These are phyloP conservation scores for Brettanomyces anomalus DNA, from an alignment of 805 yeast genomes.

Conservation along the genomic window DNA sequence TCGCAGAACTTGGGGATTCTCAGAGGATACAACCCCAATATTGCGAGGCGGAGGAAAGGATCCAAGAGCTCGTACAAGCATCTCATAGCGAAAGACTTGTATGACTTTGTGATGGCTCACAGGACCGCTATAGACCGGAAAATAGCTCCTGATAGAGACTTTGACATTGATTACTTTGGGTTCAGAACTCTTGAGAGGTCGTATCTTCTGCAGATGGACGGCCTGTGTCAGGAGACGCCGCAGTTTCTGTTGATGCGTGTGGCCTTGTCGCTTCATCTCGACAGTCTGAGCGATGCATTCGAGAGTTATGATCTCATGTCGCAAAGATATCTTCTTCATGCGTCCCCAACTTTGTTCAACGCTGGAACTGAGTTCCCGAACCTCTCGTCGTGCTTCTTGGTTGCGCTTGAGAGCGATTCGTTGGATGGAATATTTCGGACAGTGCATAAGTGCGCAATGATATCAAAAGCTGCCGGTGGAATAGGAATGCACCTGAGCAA, in stretches of 20 bases:
- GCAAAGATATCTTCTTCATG: constrained; percentile 79
- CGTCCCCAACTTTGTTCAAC: constrained; percentile 90
- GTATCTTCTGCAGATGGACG: constrained; percentile 59
- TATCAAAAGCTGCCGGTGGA: constrained; percentile 94
- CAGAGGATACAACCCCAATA: constrained; percentile 55
- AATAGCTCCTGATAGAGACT: constrained; percentile 66
- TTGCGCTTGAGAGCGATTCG: constrained; percentile 90
- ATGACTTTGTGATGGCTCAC: constrained; percentile 48
- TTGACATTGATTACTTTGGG: constrained; percentile 75
- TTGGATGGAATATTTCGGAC: constrained; percentile 93
- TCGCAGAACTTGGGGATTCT: constrained; percentile 62
- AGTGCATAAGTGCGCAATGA: constrained; percentile 77
- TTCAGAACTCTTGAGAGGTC: constrained; percentile 88
- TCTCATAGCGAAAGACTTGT: constrained; percentile 54
- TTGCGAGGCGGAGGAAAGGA: constrained; percentile 25
- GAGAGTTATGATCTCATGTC: constrained; percentile 91
- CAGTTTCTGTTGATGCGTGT: constrained; percentile 89
- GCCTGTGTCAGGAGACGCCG: constrained; percentile 78
- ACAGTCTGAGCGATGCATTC: constrained; percentile 50
- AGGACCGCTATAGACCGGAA: constrained; percentile 57
- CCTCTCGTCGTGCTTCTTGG: constrained; percentile 85
- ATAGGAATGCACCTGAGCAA: constrained; percentile 85
- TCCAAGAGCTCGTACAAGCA: constrained; percentile 42
- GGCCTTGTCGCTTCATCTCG: constrained; percentile 81
- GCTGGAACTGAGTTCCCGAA: constrained; percentile 83